Conservation (phyloP, 2,329 filamentous ascomycete species). For the Onygenales sp. region DNA sequence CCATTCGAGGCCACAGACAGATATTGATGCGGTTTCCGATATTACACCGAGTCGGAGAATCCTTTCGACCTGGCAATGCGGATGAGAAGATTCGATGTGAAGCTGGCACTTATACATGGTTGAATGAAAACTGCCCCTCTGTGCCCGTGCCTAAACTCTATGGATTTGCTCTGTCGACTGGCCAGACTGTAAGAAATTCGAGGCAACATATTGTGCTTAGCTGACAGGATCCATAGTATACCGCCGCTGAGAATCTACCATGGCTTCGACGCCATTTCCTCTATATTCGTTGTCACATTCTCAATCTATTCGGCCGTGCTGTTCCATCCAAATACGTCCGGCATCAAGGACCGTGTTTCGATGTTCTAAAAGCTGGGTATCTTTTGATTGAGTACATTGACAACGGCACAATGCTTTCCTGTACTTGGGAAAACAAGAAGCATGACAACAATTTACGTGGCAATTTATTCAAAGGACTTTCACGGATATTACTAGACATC, state of each 20-base stretch:
- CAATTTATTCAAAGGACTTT: slow-evolving; percentile 15
- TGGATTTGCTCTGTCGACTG: slow-evolving; percentile 11
- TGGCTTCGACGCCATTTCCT: slow-evolving; percentile 4
- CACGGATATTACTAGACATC: slow-evolving; percentile 12
- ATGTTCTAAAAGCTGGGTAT: slow-evolving; percentile 7
- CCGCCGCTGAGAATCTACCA: slow-evolving; percentile 5
- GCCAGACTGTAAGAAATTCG: slow-evolving; percentile 9
- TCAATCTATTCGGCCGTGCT: slow-evolving; percentile 2
- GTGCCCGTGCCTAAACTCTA: slow-evolving; percentile 12
- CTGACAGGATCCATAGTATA: slow-evolving; percentile 3
- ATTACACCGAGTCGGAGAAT: slow-evolving; percentile 6
- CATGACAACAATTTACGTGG: slow-evolving; percentile 10
- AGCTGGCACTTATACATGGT: slow-evolving; percentile 8
- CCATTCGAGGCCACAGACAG: neutral
- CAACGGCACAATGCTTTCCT: slow-evolving; percentile 14
- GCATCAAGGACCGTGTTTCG: slow-evolving; percentile 1
- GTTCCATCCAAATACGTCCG: slow-evolving; percentile 4
- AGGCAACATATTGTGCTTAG: neutral
- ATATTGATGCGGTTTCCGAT: slow-evolving; percentile 8
- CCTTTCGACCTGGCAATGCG: slow-evolving; percentile 8
- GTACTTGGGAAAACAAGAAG: slow-evolving; percentile 9
- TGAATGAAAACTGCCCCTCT: slow-evolving; percentile 8
- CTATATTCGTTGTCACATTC: slow-evolving; percentile 5
- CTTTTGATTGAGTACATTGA: slow-evolving; percentile 13
- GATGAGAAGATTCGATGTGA: slow-evolving; percentile 10